These are phyloP conservation scores for Talaromyces sp. DNA, from an alignment of 2,329 filamentous ascomycete species.

Conservation along the genomic window DNA sequence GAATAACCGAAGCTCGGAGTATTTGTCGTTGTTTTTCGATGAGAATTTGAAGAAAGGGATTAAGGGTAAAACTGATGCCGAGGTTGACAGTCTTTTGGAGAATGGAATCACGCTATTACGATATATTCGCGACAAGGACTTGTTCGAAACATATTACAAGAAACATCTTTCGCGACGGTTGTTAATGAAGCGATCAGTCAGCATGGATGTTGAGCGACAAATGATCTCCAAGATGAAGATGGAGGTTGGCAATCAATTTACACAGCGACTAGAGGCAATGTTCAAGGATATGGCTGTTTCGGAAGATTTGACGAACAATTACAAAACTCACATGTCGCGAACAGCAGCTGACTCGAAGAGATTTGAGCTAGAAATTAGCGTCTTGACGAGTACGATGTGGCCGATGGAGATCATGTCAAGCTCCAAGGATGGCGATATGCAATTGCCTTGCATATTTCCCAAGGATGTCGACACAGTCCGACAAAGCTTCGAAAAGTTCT, in stretches of 20 bases:
- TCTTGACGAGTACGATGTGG: conserved; percentile 94
- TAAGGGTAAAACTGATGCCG: conserved; percentile 84
- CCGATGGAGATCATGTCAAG: conserved; percentile 80
- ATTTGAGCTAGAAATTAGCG: conserved; percentile 76
- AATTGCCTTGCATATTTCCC: conserved; percentile 65
- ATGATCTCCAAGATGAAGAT: conserved; percentile 98
- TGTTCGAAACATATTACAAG: conserved; percentile 97
- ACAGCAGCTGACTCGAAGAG: conserved; percentile 57
- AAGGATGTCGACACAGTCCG: conserved; percentile 70
- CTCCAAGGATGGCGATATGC: conserved; percentile 48
- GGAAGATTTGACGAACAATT: conserved; percentile 73
- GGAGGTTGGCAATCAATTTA: conserved; percentile 92
- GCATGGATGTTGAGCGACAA: conserved; percentile 86
- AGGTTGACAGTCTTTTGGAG: conserved; percentile 79
- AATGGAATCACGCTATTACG: conserved; percentile 85
- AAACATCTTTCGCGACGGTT: conserved; percentile 88
- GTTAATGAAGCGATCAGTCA: conserved; percentile 83
- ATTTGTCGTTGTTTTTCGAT: conserved; percentile 93
- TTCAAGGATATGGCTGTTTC: conserved; percentile 94
- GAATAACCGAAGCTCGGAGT: conserved; percentile 83
- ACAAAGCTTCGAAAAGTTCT: conserved; percentile 83
- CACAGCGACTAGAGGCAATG: conserved; percentile 90
- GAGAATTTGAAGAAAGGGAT: conserved; percentile 93
- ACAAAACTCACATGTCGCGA: conserved; percentile 65
- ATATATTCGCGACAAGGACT: conserved; percentile 86